A percentile compares a stretch with the other conserved stretches of the same genome.
Evolutionary conservation across 345 rosid genomes (phyloP).

Genomic region (Eucalyptus grandis): DNA sequence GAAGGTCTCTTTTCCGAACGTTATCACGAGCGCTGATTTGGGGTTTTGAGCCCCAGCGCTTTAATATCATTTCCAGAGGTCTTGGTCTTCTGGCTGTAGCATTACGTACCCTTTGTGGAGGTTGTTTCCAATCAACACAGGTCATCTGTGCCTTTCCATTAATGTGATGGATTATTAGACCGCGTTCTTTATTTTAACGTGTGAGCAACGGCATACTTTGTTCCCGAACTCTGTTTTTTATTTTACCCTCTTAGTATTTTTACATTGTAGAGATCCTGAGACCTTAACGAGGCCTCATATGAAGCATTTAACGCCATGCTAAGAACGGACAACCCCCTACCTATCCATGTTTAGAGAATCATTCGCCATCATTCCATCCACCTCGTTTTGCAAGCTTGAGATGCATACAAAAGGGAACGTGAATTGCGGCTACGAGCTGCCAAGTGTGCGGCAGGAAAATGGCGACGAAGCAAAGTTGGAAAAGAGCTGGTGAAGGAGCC

Average conservation of each 20-base stretch:
- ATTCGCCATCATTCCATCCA: neutral
- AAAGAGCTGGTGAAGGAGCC: neutral
- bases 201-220: no score
- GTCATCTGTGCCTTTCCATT: no score
- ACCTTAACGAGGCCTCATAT: no score
- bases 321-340: no score
- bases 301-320: no score
- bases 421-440: neutral
- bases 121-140: no score
- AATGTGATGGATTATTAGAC: no score
- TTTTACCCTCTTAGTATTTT: no score
- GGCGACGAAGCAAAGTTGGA: neutral
- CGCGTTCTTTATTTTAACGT: no score
- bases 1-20: neutral
- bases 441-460: neutral
- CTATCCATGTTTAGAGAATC: neutral
- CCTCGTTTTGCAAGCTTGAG: neutral
- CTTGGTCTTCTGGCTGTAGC: neutral
- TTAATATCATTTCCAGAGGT: neutral
- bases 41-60: neutral
- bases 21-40: neutral
- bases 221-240: fast-evolving
- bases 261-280: no score
- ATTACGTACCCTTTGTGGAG: neutral
- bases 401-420: neutral